Evolutionary conservation across 208 protist genomes (phyloP).

Genomic region (Porcisia hertigi): DNA sequence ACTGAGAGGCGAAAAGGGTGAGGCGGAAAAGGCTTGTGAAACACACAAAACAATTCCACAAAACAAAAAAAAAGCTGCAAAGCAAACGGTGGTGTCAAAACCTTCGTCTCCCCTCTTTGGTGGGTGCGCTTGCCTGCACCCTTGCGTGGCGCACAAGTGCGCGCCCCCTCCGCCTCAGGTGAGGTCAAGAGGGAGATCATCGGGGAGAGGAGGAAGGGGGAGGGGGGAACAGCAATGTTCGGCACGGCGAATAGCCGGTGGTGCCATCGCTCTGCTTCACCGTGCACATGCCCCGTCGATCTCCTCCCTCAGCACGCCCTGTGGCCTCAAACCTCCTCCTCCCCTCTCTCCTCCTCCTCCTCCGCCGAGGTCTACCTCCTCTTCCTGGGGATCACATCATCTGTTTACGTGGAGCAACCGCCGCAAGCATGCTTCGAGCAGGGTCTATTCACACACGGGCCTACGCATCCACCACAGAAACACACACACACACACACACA

Average conservation of each 20-base stretch:
- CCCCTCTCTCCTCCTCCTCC: background rate
- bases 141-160: background rate
- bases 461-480: too few species aligned
- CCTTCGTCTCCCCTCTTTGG: too few species aligned
- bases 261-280: background rate
- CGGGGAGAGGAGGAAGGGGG: background rate
- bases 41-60: too few species aligned
- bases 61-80: too few species aligned
- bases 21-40: too few species aligned
- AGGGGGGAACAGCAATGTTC: background rate
- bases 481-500: slow-evolving; percentile 4
- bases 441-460: background rate
- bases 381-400: background rate
- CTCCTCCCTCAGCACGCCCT: background rate
- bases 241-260: background rate
- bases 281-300: background rate
- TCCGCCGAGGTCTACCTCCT: background rate
- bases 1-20: background rate
- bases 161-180: too few species aligned
- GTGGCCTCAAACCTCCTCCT: background rate
- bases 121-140: too few species aligned
- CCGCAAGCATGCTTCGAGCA: background rate
- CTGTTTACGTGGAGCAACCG: background rate
- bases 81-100: too few species aligned
- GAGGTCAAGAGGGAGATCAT: too few species aligned